phyloP scores from a whole-genome alignment of 2,329 filamentous ascomycete species.

The Colletotrichum viniferum region DNA sequence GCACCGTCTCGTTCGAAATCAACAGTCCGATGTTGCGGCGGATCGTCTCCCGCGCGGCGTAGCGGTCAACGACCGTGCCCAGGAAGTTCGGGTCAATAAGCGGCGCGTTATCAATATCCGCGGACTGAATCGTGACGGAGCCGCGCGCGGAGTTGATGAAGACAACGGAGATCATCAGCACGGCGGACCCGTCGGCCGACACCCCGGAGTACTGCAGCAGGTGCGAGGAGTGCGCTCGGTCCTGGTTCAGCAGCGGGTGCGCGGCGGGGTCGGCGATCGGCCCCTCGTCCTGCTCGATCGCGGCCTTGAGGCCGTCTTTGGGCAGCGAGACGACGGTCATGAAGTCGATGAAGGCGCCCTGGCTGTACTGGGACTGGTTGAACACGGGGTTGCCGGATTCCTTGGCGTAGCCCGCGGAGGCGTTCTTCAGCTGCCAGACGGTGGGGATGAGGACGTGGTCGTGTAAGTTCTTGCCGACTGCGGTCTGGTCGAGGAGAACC shows the following conservation, averaged over 20 bases:
- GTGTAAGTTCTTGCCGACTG: not conserved
- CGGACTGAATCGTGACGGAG: conserved; percentile 25
- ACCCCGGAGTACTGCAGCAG: not conserved
- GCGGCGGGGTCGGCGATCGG: conserved; percentile 29
- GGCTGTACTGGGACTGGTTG: conserved; percentile 34
- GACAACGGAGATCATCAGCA: not conserved
- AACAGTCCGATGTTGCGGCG: conserved; percentile 23
- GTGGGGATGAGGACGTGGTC: conserved; percentile 27
- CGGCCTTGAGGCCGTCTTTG: conserved; percentile 31
- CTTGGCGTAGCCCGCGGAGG: conserved; percentile 33
- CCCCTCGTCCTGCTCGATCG: conserved; percentile 38
- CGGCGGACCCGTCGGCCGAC: not conserved
- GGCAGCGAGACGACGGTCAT: conserved; percentile 33
- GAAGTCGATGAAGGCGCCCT: conserved; percentile 41
- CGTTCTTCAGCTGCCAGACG: conserved; percentile 36
- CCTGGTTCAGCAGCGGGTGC: conserved; percentile 33
- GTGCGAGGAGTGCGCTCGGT: not conserved
- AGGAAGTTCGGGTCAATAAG: conserved; percentile 34
- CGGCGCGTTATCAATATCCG: conserved; percentile 22
- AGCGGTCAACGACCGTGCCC: conserved; percentile 32
- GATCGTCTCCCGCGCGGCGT: conserved; percentile 29
- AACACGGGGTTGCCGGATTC: conserved; percentile 38
- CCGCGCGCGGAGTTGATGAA: conserved; percentile 30
- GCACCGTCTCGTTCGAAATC: not conserved
- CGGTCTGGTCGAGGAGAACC: not conserved